These are phyloP conservation scores for Taiozyma sp. DNA, from an alignment of 1,139 yeast genomes.

Conservation along the genomic window DNA sequence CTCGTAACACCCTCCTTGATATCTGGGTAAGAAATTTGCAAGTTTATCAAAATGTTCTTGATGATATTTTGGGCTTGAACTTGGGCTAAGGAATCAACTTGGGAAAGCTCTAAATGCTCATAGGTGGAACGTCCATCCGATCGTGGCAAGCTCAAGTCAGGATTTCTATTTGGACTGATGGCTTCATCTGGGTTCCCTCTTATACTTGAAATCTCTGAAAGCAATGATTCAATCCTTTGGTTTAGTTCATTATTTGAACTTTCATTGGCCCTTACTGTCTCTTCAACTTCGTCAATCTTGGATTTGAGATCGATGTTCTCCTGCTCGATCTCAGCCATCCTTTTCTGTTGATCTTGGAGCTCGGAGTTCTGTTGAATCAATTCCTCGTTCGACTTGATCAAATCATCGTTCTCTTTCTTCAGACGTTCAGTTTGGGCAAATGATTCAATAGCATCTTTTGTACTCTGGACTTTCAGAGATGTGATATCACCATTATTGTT, in stretches of 20 bases:
- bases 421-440: conserved; percentile 4
- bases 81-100: conserved; percentile 16
- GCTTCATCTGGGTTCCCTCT: conserved; percentile 11
- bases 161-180: conserved; percentile 10
- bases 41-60: conserved; percentile 21
- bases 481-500: conserved; percentile 4
- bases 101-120: conserved; percentile 14
- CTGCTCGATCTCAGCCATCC: neutral
- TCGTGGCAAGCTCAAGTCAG: conserved; percentile 8
- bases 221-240: neutral
- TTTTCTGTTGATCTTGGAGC: neutral
- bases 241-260: neutral
- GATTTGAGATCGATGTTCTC: neutral
- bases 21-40: conserved; percentile 16
- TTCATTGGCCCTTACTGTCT: neutral
- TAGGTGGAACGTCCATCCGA: conserved; percentile 10
- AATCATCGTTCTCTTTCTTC: neutral
- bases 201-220: neutral
- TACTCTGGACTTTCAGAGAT: neutral
- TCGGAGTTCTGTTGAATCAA: neutral
- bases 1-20: conserved; percentile 11
- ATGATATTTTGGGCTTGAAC: conserved; percentile 18
- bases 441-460: neutral
- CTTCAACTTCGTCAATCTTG: neutral
- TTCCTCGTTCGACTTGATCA: neutral